Conservation (phyloP, 345 rosid species). For the Orychophragmus violaceus region DNA sequence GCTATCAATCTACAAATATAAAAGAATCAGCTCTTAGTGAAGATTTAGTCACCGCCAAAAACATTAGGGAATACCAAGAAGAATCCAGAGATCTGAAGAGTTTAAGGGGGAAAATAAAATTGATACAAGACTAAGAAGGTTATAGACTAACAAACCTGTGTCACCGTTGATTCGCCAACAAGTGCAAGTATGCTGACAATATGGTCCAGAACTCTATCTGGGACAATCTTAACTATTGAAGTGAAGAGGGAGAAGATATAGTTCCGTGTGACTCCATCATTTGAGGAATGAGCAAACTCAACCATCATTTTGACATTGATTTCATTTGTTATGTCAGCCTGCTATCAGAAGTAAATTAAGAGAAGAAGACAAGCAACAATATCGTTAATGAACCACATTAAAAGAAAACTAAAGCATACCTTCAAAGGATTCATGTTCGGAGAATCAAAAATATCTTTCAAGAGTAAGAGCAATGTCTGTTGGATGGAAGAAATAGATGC, state of each 20-base stretch:
- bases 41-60: not conserved
- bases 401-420: conserved; percentile 39
- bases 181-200: conserved; percentile 53
- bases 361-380: not conserved
- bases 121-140: not conserved
- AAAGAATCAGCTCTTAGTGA: not conserved
- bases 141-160: conserved; percentile 53
- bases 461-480: conserved; percentile 54
- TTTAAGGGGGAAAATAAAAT: not conserved
- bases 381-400: not conserved
- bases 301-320: conserved; percentile 57
- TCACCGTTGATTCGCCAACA: conserved; percentile 69
- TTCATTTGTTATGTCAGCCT: conserved; percentile 46
- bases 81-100: not conserved
- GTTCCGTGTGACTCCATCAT: conserved; percentile 59
- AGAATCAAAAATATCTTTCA: conserved; percentile 59
- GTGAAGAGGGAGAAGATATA: conserved; percentile 57
- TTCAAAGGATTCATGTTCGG: conserved; percentile 31
- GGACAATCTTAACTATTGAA: conserved; percentile 50
- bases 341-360: conserved; percentile 24
- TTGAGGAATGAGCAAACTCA: conserved; percentile 48
- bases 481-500: conserved; percentile 40
- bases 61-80: not conserved
- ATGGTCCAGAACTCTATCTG: conserved; percentile 57
- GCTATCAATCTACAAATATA: conserved; percentile 54